Evolutionary conservation across 352 stramenopile species (phyloP), one percentile per base, ranked within the genome.

Genomic region (Pythium insidiosum): DNA sequence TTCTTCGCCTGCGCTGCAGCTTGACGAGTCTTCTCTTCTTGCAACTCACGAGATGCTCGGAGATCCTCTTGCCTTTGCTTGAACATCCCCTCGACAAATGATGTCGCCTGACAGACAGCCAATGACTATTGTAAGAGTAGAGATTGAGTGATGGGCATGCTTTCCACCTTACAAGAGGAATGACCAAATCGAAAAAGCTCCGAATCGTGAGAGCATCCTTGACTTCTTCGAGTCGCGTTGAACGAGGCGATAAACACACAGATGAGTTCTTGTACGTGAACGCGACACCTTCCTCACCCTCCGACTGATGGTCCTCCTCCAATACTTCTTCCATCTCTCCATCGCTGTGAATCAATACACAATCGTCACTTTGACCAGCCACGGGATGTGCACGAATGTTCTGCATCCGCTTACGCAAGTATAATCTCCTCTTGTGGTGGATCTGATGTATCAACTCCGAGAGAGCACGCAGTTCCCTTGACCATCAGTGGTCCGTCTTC

Each of bases 321-420:
- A 79, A 2, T 5, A 48, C 49, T 49, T 79, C 67, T 29, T 79
- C 70, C 56, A 79, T 75, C 19, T 49, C 7, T 1, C 70, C 70
- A 31, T 80, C 58, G 13, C 67, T 79, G 36, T 3, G 28, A n/a
- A n/a, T n/a, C n/a, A n/a, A 33, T 33, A 33, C 28, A 33, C 9
- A 33, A 13, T 33, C 15, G 9, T 33, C 28, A 9, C 28, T 33
- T 15, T 33, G 28, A 9, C 28, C 9, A 33, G 15, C 9, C 39
- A 40, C 21, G 56, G 6, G 38, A 66, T 48, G 28, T 13, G 28
- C 9, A 47, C 53, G 30, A n/a, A n/a, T n/a, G n/a, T n/a, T n/a
- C n/a, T n/a, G n/a, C n/a, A n/a, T n/a, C n/a, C n/a, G n/a, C n/a
- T n/a, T 43, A 63, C 58, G 25, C 34, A 3, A 43, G 24, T 13